phyloP scores from a whole-genome alignment of 805 yeast species.

The Cyberlindnera saturnus region DNA sequence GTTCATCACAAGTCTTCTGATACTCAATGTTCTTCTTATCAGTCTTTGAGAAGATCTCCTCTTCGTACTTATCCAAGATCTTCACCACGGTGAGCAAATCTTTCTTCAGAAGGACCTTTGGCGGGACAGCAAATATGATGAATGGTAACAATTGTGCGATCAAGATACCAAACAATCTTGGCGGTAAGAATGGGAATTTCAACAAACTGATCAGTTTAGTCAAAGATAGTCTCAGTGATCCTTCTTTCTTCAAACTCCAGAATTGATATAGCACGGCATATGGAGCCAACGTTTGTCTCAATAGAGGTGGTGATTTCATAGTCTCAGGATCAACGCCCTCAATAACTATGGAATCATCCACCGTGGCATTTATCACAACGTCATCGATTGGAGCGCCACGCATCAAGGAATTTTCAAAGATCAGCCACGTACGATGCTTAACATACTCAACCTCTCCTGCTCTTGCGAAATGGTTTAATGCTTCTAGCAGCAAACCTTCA shows the following conservation, averaged over 20 bases:
- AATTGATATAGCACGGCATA: conserved; percentile 57
- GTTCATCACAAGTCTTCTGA: conserved; percentile 12
- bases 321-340: conserved; percentile 20
- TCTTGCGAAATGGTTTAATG: conserved; percentile 56
- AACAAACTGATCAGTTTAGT: conserved; percentile 34
- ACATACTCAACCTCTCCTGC: conserved; percentile 51
- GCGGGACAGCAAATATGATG: conserved; percentile 22
- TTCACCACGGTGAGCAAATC: conserved; percentile 18
- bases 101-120: conserved; percentile 15
- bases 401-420: conserved; percentile 55
- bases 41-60: conserved; percentile 1
- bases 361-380: conserved; percentile 45
- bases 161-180: conserved; percentile 42
- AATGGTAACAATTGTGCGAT: conserved; percentile 43
- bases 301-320: conserved; percentile 42
- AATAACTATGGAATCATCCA: conserved; percentile 30
- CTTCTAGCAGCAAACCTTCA: conserved; percentile 40
- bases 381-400: conserved; percentile 51
- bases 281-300: conserved; percentile 67
- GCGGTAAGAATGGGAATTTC: conserved; percentile 47
- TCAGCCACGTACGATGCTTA: conserved; percentile 48
- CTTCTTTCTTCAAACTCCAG: conserved; percentile 28
- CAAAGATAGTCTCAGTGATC: conserved; percentile 25
- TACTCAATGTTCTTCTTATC: conserved; percentile 12
- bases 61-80: conserved; percentile 19